Evolutionary conservation across 305 asterid genomes (phyloP).

Genomic region (Fraxinus baroniana): DNA sequence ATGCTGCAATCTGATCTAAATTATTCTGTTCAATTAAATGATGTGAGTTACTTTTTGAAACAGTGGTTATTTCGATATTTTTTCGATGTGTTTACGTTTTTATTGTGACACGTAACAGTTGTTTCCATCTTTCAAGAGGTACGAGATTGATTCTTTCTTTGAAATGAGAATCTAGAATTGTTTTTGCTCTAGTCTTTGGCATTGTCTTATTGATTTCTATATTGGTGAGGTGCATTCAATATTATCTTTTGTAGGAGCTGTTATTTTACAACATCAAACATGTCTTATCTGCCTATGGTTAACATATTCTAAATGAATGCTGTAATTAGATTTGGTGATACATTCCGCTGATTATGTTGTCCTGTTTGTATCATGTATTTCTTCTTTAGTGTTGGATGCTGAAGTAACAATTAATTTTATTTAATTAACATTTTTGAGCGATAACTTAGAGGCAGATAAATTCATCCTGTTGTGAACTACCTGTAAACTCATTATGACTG

Average conservation of each 20-base stretch:
- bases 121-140: not conserved
- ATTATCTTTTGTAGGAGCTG: not conserved
- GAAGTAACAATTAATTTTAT: not conserved
- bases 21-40: not conserved
- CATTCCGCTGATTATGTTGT: constrained; percentile 1
- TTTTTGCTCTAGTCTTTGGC: not conserved
- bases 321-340: constrained; percentile 9
- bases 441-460: not conserved
- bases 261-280: not conserved
- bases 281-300: not conserved
- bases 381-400: not conserved
- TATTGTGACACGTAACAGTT: not conserved
- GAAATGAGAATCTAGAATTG: not conserved
- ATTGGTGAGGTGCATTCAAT: not conserved
- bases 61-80: not conserved
- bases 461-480: not conserved
- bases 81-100: not conserved
- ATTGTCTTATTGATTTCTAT: not conserved
- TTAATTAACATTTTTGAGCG: not conserved
- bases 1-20: not conserved
- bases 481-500: not conserved
- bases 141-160: not conserved
- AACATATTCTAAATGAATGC: not conserved
- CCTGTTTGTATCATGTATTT: not conserved
- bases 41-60: not conserved